phyloP scores from a whole-genome alignment of 2,329 filamentous ascomycete genomes.

The Phyllosticta citrichinensis region DNA sequence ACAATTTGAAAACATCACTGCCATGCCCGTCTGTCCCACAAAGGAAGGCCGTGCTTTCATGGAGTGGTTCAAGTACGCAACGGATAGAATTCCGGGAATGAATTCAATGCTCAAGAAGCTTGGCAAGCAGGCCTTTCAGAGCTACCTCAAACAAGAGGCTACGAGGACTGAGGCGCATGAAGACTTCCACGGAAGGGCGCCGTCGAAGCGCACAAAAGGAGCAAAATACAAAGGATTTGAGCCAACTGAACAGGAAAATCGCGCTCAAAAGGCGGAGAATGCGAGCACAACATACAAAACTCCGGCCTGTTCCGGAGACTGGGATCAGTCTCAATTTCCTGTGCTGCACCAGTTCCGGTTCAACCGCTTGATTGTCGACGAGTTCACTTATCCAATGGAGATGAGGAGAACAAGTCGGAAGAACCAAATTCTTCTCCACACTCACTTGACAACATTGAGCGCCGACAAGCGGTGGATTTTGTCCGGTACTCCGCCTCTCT shows the following conservation, averaged over 20 bases:
- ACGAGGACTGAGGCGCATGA: constrained; percentile 20
- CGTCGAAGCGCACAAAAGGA: constrained; percentile 24
- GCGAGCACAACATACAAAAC: neutral
- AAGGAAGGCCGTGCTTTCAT: constrained; percentile 39
- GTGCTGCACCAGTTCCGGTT: constrained; percentile 52
- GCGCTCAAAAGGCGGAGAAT: neutral
- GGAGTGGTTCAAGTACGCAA: constrained; percentile 43
- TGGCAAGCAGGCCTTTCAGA: constrained; percentile 22
- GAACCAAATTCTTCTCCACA: constrained; percentile 12
- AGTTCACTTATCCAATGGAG: constrained; percentile 48
- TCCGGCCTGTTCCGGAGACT: constrained; percentile 12
- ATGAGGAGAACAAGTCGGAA: constrained; percentile 7
- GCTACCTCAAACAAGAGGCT: constrained; percentile 16
- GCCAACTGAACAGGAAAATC: neutral
- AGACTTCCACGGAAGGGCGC: constrained; percentile 28
- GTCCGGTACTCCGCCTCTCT: constrained; percentile 51
- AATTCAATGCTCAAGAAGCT: constrained; percentile 25
- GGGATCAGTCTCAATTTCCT: constrained; percentile 21
- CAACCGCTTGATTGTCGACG: constrained; percentile 52
- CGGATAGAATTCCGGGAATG: constrained; percentile 32
- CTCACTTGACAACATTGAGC: constrained; percentile 36
- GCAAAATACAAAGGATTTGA: constrained; percentile 8
- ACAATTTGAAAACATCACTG: constrained; percentile 41
- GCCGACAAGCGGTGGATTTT: constrained; percentile 50
- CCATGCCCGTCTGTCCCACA: constrained; percentile 31